Evolutionary conservation across 73 alveolate genomes (phyloP).

Genomic region (Paramecium sexaurelia): DNA sequence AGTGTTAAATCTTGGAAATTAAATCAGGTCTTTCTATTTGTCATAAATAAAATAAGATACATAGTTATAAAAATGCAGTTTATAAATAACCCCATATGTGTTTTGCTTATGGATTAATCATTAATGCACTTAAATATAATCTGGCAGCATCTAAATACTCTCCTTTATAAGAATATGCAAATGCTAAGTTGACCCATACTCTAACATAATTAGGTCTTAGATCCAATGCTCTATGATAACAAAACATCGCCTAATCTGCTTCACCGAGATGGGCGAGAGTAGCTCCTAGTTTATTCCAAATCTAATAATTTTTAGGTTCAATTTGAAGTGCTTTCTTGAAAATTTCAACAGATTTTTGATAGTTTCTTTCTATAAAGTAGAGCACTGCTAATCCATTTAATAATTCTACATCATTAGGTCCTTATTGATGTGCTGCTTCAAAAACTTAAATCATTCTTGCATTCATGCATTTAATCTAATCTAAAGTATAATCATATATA

Average conservation of each 20-base stretch:
- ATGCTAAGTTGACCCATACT: conserved; percentile 92
- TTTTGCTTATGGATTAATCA: conserved; percentile 83
- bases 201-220: conserved; percentile 91
- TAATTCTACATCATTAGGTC: conserved; percentile 74
- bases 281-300: conserved; percentile 95
- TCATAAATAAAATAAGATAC: conserved; percentile 4
- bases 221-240: conserved; percentile 83
- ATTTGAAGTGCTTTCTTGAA: conserved; percentile 76
- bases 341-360: conserved; percentile 71
- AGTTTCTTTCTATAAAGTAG: conserved; percentile 76
- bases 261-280: conserved; percentile 83
- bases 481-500: conserved; percentile 37
- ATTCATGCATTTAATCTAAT: conserved; percentile 54
- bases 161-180: conserved; percentile 80
- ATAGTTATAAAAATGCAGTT: conserved; percentile 69
- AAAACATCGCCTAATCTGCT: conserved; percentile 73
- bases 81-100: conserved; percentile 89
- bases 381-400: conserved; percentile 72
- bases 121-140: conserved; percentile 82
- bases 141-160: conserved; percentile 79
- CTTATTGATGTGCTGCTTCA: conserved; percentile 70
- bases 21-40: conserved; percentile 69
- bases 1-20: conserved; percentile 47
- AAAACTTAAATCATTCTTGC: conserved; percentile 66
- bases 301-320: conserved; percentile 84